Base-by-base conservation (phyloP, 345 rosid genomes). In the Citrus cavaleriei region DNA sequence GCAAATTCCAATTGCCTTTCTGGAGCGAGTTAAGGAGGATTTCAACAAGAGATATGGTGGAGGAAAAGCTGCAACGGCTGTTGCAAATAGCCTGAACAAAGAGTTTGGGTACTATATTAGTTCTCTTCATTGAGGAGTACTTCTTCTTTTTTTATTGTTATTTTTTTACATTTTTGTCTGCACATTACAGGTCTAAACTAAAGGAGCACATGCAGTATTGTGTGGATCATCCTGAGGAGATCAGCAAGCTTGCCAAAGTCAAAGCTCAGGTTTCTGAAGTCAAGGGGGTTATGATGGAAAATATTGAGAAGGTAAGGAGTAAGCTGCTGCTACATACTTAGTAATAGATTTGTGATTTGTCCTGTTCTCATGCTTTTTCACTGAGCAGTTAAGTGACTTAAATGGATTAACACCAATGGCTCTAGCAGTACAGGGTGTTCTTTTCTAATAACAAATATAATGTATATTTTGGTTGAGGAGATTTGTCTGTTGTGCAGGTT, bases 281-380 rank as follows among this genome's bases (percentile, higher is more conserved):
- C 55, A 97, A 94, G 84, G 98, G 98, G 80, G 99, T 97, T 18
- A 97, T 97, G 98, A 91, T 97, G 98, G 99, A 97, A 78, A 97
- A 97, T 78, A 97, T 97, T 49, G 99, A 94, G 82, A 97, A 97
- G 99, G 99, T 92, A 80, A 8, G 58, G 54, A 55, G 65, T 34
- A 10, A 66, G 54, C 51, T 71, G 69, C 65, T 46, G 25, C 25
- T 77, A 32, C 68, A 68, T 57, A 63, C 70, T 40, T 61, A 25
- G 62, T 28, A 51, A 72, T 62, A 34, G 57, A 64, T 32, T 32
- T 34, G 68, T 24, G 68, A 40, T n/a, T 60, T 21, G 32, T 38
- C 32, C 1, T 22, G 64, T 58, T 60, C 24, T 35, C 14, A 79
- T 65, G 71, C 28, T 12, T 37, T 14, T 59, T 24, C 49, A 32